Base-by-base conservation (phyloP, 495 filamentous ascomycete genomes). In the Letharia columbiana region DNA sequence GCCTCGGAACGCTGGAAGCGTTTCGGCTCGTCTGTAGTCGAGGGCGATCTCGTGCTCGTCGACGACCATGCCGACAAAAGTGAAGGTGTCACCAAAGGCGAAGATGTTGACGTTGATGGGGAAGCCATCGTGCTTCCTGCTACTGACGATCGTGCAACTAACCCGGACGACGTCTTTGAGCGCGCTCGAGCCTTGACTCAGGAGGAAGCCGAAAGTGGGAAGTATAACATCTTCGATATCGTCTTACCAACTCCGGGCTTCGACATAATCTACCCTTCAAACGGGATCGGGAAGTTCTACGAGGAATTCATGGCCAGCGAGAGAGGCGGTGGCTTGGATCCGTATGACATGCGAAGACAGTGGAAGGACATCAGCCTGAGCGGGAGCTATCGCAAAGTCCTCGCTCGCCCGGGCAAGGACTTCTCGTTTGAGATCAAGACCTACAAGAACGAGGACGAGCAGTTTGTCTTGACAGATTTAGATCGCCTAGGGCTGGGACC, bases 191-290 rank as follows among this genome's bases (percentile, higher is more conserved):
- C 85, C 12, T 72, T 98, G 17, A 87, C 86, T 1, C 83, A 84
- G 39, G 86, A 87, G 44, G 95, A 98, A 73, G 87, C 86, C n/a
- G 83, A 79, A 45, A 90, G 85, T 70, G 90, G 90, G 13, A 84
- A 87, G 64, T 96, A 89, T 74, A 83, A 79, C 40, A 89, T 98
- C 69, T 92, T 89, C 71, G 94, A 98, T 71, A 72, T 98, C 63
- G 93, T 98, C n/a, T 81, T 98, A 4, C 92, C 94, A n/a, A 86
- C 88, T 17, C 93, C 95, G 8, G 94, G 94, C 41, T 98, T 84
- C 75, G 92, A 96, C 69, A 83, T 97, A 41, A 74, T 88, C 11
- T 98, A 98, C 72, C 94, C 94, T 3, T 73, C 78, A 4, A 96
- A 97, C 71, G 83, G 83, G n/a, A 84, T 97, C 70, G 87, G 85